These are phyloP conservation scores for Fusarium tanahbumbuense DNA, from an alignment of 2,329 filamentous ascomycete species.

Conservation along the genomic window DNA sequence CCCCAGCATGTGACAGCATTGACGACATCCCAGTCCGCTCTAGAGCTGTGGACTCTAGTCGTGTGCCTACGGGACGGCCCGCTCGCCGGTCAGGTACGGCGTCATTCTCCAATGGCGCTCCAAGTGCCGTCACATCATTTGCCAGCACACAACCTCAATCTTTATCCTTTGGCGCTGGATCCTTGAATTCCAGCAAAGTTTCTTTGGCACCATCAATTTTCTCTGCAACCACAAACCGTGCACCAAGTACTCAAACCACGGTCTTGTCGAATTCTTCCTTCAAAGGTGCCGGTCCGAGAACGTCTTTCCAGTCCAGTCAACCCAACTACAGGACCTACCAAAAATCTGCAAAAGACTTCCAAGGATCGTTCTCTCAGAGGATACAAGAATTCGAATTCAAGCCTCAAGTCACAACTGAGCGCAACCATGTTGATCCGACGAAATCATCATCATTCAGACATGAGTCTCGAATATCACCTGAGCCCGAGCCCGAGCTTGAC, in stretches of 20 bases:
- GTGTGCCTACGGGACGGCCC: constrained; percentile 25
- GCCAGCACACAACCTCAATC: constrained; percentile 19
- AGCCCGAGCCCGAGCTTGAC: not conserved
- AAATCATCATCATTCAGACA: not conserved
- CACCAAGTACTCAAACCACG: constrained; percentile 51
- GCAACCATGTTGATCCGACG: not conserved
- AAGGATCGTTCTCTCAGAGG: constrained; percentile 16
- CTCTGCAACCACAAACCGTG: constrained; percentile 44
- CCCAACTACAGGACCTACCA: not conserved
- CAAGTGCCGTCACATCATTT: constrained; percentile 11
- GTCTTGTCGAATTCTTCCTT: constrained; percentile 32
- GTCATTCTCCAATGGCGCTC: constrained; percentile 22
- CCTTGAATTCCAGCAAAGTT: constrained; percentile 49
- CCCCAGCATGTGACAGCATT: constrained; percentile 15
- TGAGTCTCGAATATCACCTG: constrained; percentile 18
- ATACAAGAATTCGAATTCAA: constrained; percentile 24
- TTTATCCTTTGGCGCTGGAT: constrained; percentile 35
- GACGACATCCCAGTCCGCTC: constrained; percentile 41
- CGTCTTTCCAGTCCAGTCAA: constrained; percentile 1
- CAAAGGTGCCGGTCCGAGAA: constrained; percentile 3
- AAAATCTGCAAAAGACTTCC: not conserved
- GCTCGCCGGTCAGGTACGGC: constrained; percentile 25
- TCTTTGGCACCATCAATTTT: constrained; percentile 52
- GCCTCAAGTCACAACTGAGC: not conserved
- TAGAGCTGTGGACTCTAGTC: constrained; percentile 17